Evolutionary conservation across 2,329 filamentous ascomycete species (phyloP), one percentile per base, ranked within the genome.

Genomic region (Amauroascus niger): DNA sequence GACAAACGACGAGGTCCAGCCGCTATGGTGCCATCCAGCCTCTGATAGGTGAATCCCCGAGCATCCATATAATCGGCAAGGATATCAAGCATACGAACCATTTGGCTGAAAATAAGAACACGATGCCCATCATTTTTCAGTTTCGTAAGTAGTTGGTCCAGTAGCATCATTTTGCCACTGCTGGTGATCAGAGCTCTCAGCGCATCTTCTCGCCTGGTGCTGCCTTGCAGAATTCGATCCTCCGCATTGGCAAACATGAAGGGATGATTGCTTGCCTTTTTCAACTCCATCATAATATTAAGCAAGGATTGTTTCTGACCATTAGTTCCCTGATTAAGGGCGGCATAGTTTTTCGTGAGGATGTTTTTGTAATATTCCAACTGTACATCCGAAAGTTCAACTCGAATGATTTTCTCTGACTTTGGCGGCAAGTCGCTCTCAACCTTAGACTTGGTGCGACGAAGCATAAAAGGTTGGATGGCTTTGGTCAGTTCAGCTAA

Each of bases 281-380:
- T 98, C 64, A 98, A 71, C 69, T 98, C 93, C 93, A 98, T 98
- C 82, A 98, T 96, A 67, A 98, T 93, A 70, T 98, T 98, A 59
- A 98, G 75, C 13, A 98, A 74, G 0, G 91, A 97, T 61, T 95
- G 91, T 70, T 95, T 97, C 68, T 94, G 88, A 5, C 91, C 93
- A 57, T 82, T 88, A 43, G 85, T 84, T 44, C 89, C 91, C 64
- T 95, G 87, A 62, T 94, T 95, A 30, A 98, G 78, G 2, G 91
- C 93, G 28, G 89, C 83, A 64, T 98, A 98, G 67, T 98, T 98
- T 64, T 91, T 84, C 0, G 93, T 97, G 22, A 98, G 77, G 55
- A 98, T 97, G 65, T 97, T 97, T 73, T 97, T 97, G 76, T 98
- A 98, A 69, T 96, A 97, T 59, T 98, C 91, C 8, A 97, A 76